Evolutionary conservation across 2,329 filamentous ascomycete species (phyloP), one percentile per base, ranked within the genome.

Genomic region (Neodidymelliopsis sp.): DNA sequence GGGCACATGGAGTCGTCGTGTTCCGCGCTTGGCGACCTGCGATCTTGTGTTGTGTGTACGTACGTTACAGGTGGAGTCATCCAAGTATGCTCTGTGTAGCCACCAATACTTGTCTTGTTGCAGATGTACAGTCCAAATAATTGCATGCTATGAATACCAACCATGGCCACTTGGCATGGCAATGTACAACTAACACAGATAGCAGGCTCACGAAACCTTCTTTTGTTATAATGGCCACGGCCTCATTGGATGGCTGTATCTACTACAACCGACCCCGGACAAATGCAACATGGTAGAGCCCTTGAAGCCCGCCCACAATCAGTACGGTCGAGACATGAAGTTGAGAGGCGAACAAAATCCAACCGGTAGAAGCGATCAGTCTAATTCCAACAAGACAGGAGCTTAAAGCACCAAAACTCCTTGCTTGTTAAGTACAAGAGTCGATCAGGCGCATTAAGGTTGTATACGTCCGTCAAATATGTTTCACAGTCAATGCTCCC

Each of bases 11-110:
- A 33, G 30, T 37, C 25, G 41, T 51, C 27, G 50, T 53, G 34
- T 54, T 61, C 59, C 59, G 56, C 61, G 48, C 61, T 64, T 62
- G 61, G 61, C 61, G 53, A 15, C 28, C 25, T 35, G 41, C 33
- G 23, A 35, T 41, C 30, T 22, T 37, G 23, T 27, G 19, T 37
- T 34, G 42, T 46, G 51, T 46, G 47, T 48, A 38, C 28, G 18
- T 24, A 48, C 15, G 40, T 51, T 15, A 23, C 37, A 35, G 22
- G 34, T 40, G 18, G 46, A 53, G 20, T 19, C 33, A 36, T 22
- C 24, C 29, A 18, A 19, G 31, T 24, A 13, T 22, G 28, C 6
- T n/a, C 7, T n/a, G 35, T 25, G 12, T 23, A 28, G 19, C 13
- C 23, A 10, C 40, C 18, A 19, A 37, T 13, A n/a, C 37, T 25